phyloP scores from a whole-genome alignment of 225 moss, liverwort and hornwort species.

The Pseudisothecium myosuroides region DNA sequence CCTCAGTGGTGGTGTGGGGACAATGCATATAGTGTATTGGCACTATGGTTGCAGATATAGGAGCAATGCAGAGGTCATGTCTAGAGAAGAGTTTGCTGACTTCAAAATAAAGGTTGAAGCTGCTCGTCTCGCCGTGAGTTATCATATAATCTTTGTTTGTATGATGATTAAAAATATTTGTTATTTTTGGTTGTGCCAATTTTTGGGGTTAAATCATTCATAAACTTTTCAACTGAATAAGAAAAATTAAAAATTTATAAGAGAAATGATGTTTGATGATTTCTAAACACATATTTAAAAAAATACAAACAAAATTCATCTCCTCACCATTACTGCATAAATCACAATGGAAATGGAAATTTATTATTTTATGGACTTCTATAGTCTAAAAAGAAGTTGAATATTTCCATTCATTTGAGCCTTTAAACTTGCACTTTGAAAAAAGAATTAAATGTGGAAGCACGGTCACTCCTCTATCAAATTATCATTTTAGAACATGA shows the following conservation, averaged over 20 bases:
- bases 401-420: not conserved
- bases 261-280: not conserved
- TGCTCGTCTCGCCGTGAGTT: conserved; percentile 40
- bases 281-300: no score
- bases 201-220: no score
- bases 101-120: conserved; percentile 60
- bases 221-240: not conserved
- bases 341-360: not conserved
- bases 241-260: not conserved
- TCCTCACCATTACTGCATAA: no score
- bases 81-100: conserved; percentile 46
- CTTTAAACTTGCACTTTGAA: not conserved
- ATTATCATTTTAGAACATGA: not conserved
- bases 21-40: no score
- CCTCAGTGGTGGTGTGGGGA: not conserved
- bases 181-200: not conserved
- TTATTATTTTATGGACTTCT: not conserved
- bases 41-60: conserved; percentile 40
- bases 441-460: not conserved
- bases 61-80: conserved; percentile 75
- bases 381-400: no score
- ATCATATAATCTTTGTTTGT: no score
- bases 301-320: not conserved
- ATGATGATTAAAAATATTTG: not conserved
- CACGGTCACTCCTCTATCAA: not conserved